Evolutionary conservation across 345 rosid species (phyloP).

Genomic region (Psidium guajava): DNA sequence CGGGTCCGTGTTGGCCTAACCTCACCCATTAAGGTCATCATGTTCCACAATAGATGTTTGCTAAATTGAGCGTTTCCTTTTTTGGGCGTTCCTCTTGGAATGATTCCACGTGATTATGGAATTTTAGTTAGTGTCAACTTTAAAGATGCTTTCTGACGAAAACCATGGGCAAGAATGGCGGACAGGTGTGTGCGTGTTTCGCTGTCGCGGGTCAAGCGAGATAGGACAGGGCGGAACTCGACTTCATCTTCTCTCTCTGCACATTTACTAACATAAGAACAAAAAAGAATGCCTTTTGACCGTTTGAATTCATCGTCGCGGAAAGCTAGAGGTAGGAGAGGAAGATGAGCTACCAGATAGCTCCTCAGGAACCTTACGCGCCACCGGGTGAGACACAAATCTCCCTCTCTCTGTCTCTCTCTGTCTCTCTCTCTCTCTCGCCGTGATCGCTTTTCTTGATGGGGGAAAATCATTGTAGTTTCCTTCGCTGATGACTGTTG

Average conservation of each 20-base stretch:
- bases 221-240: neutral
- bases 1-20: no score
- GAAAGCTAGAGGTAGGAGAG: neutral
- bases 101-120: neutral
- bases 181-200: neutral
- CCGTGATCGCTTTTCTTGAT: neutral
- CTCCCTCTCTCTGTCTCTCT: neutral
- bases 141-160: neutral
- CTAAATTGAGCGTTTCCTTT: neutral
- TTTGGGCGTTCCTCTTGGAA: fast-evolving
- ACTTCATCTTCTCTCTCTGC: neutral
- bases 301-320: neutral
- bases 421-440: neutral
- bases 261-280: neutral
- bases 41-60: no score
- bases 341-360: slow-evolving; percentile 53
- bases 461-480: no score
- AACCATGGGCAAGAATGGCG: neutral
- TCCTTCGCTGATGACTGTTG: neutral
- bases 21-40: no score
- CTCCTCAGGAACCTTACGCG: slow-evolving; percentile 38
- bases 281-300: neutral
- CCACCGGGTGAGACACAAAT: slow-evolving; percentile 35
- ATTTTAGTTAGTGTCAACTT: no score
- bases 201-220: neutral